Evolutionary conservation across 257 asterid genomes (phyloP), one percentile per base, ranked within the genome.

Genomic region (Ocimum tenuiflorum): DNA sequence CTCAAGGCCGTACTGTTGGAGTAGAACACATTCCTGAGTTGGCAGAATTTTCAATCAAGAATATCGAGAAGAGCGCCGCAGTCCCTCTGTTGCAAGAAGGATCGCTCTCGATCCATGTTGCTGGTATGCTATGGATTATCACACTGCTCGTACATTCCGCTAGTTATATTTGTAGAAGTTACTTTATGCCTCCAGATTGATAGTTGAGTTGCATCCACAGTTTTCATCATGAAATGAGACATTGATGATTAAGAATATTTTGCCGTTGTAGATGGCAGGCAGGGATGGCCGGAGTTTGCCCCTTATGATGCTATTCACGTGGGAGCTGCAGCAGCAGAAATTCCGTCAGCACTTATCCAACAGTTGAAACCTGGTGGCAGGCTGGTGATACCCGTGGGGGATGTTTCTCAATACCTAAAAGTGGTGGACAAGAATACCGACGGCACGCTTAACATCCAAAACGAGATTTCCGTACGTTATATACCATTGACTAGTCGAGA

Each of bases 241-340:
- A 24, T 24, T 59, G 2, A 9, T 60, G 7, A 6, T 1, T 20
- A 6, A 12, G 1, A 10, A 35, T 65, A 31, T 27, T 33, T 17
- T 67, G 49, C 43, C 20, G 33, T 59, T 48, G 60, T 65, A 92
- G 99, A 92, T 59, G 99, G 99, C 4, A 80, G 97, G 60, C 77
- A 64, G 69, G 99, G 99, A 15, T 89, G 96, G 97, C 85, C 89
- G 0, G 91, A 86, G 72, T 73, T 67, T 50, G 95, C 94, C 36
- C 99, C 97, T 3, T 92, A 90, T 13, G 95, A 92, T 52, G 94
- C 96, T 7, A 90, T 92, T 72, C 97, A 92, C 46, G 99, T 92
- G 14, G 99, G 99, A 56, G 99, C 99, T 49, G 97, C 99, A 7
- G 85, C 99, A 35, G 74, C 85, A 7, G 90, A 86, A 61, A 85